Evolutionary conservation across 306 rosid genomes (phyloP).

Genomic region (Pueraria montana): DNA sequence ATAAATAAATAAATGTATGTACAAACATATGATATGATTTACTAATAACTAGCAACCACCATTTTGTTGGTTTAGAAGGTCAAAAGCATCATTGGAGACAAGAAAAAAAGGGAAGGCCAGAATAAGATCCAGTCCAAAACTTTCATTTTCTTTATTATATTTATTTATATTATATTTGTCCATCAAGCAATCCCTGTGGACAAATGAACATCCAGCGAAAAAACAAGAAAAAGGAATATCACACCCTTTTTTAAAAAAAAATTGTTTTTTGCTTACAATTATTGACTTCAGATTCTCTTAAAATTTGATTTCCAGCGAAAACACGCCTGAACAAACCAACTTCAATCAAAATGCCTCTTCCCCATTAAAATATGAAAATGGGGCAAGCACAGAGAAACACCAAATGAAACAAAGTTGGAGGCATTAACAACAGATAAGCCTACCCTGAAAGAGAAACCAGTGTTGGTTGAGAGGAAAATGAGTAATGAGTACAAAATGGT

Average conservation of each 20-base stretch:
- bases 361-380: conserved; percentile 28
- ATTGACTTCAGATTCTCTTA: conserved; percentile 29
- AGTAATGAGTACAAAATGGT: conserved; percentile 32
- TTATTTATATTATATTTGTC: conserved; percentile 39
- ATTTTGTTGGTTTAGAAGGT: conserved; percentile 56
- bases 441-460: conserved; percentile 33
- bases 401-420: conserved; percentile 27
- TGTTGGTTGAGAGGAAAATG: conserved; percentile 20
- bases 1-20: conserved; percentile 31
- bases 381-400: background rate
- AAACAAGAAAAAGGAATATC: conserved; percentile 48
- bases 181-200: conserved; percentile 40
- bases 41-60: conserved; percentile 48
- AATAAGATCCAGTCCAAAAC: conserved; percentile 57
- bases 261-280: conserved; percentile 26
- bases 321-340: conserved; percentile 37
- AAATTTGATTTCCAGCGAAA: conserved; percentile 48
- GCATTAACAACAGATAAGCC: conserved; percentile 9
- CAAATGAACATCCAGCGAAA: conserved; percentile 52
- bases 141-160: conserved; percentile 36
- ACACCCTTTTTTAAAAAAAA: background rate
- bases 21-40: conserved; percentile 46
- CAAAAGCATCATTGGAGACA: conserved; percentile 56
- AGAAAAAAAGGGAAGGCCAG: conserved; percentile 34
- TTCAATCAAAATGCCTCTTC: conserved; percentile 37